Percentiles rank a stretch among this genome's conserved stretches.
Conservation (phyloP, 2,329 filamentous ascomycete species). For the Chalaropsis ovoidea region DNA sequence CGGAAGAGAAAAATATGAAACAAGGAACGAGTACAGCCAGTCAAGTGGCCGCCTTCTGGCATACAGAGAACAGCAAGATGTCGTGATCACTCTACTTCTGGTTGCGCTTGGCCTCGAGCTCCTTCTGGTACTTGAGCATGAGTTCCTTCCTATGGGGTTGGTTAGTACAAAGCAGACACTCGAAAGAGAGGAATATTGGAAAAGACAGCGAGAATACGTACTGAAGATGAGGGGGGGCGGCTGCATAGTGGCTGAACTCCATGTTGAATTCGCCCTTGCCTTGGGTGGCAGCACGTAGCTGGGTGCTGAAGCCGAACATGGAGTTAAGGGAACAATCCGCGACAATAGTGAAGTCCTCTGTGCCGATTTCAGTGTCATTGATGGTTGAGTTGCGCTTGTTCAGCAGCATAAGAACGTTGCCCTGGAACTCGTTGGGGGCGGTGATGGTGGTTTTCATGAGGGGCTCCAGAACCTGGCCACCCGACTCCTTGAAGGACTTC, state of each 20-base stretch:
- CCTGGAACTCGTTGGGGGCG: conserved; percentile 94
- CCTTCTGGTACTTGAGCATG: conserved; percentile 49
- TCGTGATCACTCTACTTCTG: conserved; percentile 22
- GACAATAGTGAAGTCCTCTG: conserved; percentile 84
- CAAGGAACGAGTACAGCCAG: neutral
- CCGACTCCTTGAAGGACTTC: conserved; percentile 74
- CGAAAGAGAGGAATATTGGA: conserved; percentile 21
- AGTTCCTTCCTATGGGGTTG: conserved; percentile 44
- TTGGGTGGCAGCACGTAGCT: conserved; percentile 85
- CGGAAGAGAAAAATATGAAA: conserved; percentile 6
- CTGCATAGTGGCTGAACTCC: conserved; percentile 95
- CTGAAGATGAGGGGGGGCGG: conserved; percentile 82
- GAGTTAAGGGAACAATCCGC: conserved; percentile 89
- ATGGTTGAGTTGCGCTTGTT: conserved; percentile 96
- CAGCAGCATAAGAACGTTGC: conserved; percentile 83
- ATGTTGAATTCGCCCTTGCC: conserved; percentile 98
- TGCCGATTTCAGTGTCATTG: conserved; percentile 85
- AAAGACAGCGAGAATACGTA: conserved; percentile 40
- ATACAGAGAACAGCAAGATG: neutral
- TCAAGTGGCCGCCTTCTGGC: neutral
- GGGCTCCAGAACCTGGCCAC: conserved; percentile 80
- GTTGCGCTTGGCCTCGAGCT: conserved; percentile 47
- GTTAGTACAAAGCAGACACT: conserved; percentile 28
- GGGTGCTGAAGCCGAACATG: conserved; percentile 95
- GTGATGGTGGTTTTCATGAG: conserved; percentile 98